phyloP scores from a whole-genome alignment of 1,284 basidiomycete species.

The Fomitopsis pinicola region DNA sequence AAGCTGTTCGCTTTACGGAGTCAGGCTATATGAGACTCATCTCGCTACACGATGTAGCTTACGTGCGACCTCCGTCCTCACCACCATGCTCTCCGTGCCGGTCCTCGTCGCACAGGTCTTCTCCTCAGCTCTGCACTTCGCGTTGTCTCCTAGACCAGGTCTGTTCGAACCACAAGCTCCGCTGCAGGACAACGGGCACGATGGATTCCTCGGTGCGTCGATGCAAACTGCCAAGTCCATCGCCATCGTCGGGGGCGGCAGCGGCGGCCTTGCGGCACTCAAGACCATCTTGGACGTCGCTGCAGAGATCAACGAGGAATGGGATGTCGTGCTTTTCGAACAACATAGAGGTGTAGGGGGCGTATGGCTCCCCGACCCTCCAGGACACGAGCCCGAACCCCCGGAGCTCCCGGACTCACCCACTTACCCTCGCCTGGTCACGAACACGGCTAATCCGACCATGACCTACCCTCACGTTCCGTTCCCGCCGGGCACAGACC shows the following conservation, averaged over 20 bases:
- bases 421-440: constrained; percentile 48
- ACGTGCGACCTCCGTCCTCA: neutral
- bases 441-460: constrained; percentile 47
- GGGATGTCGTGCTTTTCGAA: constrained; percentile 51
- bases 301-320: constrained; percentile 29
- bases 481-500: constrained; percentile 43
- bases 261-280: constrained; percentile 48
- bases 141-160: neutral
- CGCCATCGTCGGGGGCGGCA: constrained; percentile 49
- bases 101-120: neutral
- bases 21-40: neutral
- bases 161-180: neutral
- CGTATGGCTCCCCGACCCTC: constrained; percentile 46
- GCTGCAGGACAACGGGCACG: neutral
- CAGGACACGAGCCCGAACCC: constrained; percentile 30
- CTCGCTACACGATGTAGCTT: neutral
- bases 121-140: neutral
- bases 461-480: constrained; percentile 52
- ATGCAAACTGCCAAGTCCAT: constrained; percentile 37
- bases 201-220: neutral
- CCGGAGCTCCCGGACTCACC: constrained; percentile 50
- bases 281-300: constrained; percentile 47
- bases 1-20: neutral
- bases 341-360: constrained; percentile 47
- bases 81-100: neutral